Base-by-base conservation (phyloP, 23 red algal genomes). In the Cyanidium caldarium region DNA sequence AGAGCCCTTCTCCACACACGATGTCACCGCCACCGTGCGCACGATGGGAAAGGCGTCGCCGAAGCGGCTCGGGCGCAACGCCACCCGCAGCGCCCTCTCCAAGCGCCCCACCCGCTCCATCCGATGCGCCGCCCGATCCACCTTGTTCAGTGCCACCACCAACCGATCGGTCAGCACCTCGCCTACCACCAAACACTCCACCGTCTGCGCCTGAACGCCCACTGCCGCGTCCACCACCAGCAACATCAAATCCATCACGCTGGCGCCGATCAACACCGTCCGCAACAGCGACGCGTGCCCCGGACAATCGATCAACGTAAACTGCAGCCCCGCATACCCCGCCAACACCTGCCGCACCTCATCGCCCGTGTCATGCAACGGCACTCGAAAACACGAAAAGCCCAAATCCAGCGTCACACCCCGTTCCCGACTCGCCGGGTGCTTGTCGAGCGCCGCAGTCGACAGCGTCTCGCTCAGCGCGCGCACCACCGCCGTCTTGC, bases 381-480 rank as follows among this genome's bases (percentile, higher is more conserved):
- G 35, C 35, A 40, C 16, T 31, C 45, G 23, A 10, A 71, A 44
- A 72, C 67, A 70, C 19, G 67, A 72, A 41, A 81, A 73, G 37
- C 77, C 77, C n/a, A 81, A 36, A 42, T 81, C 77, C 33, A 81
- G n/a, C 2, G 77, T 81, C 19, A 70, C 38, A 44, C 77, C 77
- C 31, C 66, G 46, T 45, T 71, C 66, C 2, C 30, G 33, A 40
- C 65, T 71, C 43, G 45, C 43, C 1, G 65, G 61, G 43, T 81
- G 77, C 37, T 73, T 81, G 28, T 81, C 77, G 33, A 81, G 45
- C 5, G 77, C 66, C 26, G 77, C 77, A 19, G 77, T 81, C 31
- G 77, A 81, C 33, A 81, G 26, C 7, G 33, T 81, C 25, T 57
- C 37, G 45, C 65, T 71, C n/a, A 81, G 42, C 1, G 46, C 23